A percentile compares a stretch with the other conserved stretches of the same genome.
These are phyloP conservation scores for Yamadazyma tumulicola DNA, from an alignment of 805 yeast species.

Conservation along the genomic window DNA sequence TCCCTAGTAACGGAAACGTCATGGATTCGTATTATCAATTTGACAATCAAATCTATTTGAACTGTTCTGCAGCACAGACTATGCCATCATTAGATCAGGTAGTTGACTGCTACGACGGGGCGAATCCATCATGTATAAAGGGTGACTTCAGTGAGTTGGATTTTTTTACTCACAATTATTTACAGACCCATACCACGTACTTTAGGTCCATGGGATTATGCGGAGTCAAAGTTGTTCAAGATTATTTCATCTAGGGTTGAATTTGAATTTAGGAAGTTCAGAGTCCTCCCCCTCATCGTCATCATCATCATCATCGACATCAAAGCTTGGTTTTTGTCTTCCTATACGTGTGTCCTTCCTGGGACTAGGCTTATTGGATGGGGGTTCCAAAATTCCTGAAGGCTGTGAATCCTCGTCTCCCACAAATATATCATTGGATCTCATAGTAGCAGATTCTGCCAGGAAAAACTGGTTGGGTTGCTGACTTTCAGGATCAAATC, in stretches of 20 bases:
- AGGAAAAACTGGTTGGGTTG: conserved; percentile 1
- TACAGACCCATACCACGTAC: conserved; percentile 34
- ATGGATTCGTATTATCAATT: conserved; percentile 28
- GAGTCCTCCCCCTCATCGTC: conserved; percentile 29
- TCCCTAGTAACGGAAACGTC: conserved; percentile 23
- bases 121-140: conserved; percentile 25
- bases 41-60: conserved; percentile 36
- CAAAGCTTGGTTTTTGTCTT: conserved; percentile 2
- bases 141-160: conserved; percentile 22
- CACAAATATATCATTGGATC: conserved; percentile 11
- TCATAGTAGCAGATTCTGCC: background rate
- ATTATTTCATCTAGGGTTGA: conserved; percentile 15
- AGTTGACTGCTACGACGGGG: conserved; percentile 29
- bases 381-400: conserved; percentile 6
- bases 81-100: conserved; percentile 26
- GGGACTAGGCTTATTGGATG: conserved; percentile 5
- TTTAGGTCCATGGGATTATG: conserved; percentile 36
- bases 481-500: background rate
- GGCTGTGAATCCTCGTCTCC: conserved; percentile 10
- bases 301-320: conserved; percentile 12
- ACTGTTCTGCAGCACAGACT: conserved; percentile 23
- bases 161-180: conserved; percentile 16
- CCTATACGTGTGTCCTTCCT: conserved; percentile 1
- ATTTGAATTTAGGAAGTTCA: conserved; percentile 33
- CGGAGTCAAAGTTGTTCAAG: conserved; percentile 17